These are phyloP conservation scores for Erodium maritimum DNA, from an alignment of 345 rosid species.

Conservation along the genomic window DNA sequence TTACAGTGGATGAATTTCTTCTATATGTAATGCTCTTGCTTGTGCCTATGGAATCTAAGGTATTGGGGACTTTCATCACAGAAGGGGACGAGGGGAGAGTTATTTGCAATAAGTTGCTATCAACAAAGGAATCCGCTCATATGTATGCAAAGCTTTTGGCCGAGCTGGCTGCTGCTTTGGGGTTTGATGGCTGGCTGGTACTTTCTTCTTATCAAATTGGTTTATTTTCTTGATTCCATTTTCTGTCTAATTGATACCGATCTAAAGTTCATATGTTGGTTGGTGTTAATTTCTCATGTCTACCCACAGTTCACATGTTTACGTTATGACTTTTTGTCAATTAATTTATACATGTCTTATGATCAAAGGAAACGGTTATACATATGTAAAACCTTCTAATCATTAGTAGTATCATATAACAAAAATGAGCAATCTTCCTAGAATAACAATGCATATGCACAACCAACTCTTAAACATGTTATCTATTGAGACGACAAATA, in stretches of 20 bases:
- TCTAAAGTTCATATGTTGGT: not conserved
- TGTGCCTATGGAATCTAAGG: slow-evolving; percentile 32
- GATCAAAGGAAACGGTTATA: not conserved
- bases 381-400: not conserved
- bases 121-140: slow-evolving; percentile 56
- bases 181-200: slow-evolving; percentile 96
- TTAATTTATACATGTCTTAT: not conserved
- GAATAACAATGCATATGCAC: not conserved
- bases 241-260: no score
- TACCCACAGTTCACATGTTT: not conserved
- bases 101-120: slow-evolving; percentile 44
- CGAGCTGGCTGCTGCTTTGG: slow-evolving; percentile 54
- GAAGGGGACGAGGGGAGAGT: slow-evolving; percentile 72
- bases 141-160: slow-evolving; percentile 58
- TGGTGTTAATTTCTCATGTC: not conserved
- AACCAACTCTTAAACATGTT: no score
- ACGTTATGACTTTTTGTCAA: not conserved
- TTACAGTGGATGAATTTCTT: not conserved
- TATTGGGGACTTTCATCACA: slow-evolving; percentile 73
- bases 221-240: no score
- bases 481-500: not conserved
- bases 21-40: slow-evolving; percentile 1
- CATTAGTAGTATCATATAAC: not conserved
- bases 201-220: not conserved
- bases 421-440: no score